phyloP scores from a whole-genome alignment of 768 basidiomycete genomes.

The Russula dissimulans region DNA sequence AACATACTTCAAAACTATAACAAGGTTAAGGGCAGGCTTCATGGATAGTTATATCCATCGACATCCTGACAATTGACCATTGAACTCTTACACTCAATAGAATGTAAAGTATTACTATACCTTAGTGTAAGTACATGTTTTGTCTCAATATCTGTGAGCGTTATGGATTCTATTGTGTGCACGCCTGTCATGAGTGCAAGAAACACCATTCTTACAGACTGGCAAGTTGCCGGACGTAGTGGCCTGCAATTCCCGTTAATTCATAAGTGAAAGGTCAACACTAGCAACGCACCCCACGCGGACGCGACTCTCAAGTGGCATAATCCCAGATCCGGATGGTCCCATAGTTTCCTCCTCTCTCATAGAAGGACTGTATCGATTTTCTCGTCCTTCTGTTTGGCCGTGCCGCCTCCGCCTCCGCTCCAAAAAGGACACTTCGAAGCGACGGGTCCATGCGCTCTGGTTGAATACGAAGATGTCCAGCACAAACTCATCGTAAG shows the following conservation, averaged over 20 bases:
- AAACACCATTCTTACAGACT: conserved; percentile 81
- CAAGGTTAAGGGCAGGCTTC: no score
- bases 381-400: conserved; percentile 27
- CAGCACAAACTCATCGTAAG: conserved; percentile 65
- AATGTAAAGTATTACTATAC: conserved; percentile 31
- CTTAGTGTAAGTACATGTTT: conserved; percentile 65
- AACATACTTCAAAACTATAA: no score
- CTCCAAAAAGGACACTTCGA: conserved; percentile 66
- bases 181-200: conserved; percentile 73
- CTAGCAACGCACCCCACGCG: conserved; percentile 57
- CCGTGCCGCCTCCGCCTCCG: conserved; percentile 35
- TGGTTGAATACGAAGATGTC: conserved; percentile 87
- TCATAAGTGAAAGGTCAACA: not conserved
- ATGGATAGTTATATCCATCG: no score
- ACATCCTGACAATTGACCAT: no score
- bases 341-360: not conserved
- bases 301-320: conserved; percentile 70
- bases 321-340: conserved; percentile 40
- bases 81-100: not conserved
- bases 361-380: conserved; percentile 7
- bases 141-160: conserved; percentile 66
- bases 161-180: conserved; percentile 63
- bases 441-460: conserved; percentile 62
- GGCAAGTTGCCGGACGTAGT: conserved; percentile 70
- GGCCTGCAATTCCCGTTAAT: conserved; percentile 38